Percentiles rank a stretch among this genome's conserved stretches.
These are phyloP conservation scores for Trichoderma atrobrunneum DNA, from an alignment of 2,329 filamentous ascomycete genomes.

Conservation along the genomic window DNA sequence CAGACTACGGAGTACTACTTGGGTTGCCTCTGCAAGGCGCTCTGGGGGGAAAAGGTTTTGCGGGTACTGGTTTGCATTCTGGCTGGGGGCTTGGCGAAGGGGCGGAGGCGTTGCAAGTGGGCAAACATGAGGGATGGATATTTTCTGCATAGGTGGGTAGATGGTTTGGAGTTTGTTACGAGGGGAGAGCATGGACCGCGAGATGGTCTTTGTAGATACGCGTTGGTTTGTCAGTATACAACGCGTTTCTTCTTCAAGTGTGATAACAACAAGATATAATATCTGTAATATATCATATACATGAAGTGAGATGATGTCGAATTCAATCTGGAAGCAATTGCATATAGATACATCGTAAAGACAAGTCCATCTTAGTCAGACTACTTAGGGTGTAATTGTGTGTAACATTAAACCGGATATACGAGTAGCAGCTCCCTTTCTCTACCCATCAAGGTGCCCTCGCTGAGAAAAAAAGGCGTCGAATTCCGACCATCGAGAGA, in stretches of 20 bases:
- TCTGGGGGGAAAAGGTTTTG: not conserved
- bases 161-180: not conserved
- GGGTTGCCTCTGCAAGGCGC: not conserved
- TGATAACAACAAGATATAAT: not conserved
- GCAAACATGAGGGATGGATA: not conserved
- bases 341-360: not conserved
- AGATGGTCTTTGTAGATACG: not conserved
- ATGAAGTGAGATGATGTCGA: not conserved
- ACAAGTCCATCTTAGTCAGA: not conserved
- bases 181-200: not conserved
- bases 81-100: not conserved
- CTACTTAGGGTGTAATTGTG: not conserved
- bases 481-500: not conserved
- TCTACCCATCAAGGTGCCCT: not conserved
- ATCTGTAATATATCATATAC: not conserved
- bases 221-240: not conserved
- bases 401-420: not conserved
- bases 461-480: not conserved
- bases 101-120: not conserved
- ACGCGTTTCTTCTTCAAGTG: not conserved
- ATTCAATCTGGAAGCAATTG: not conserved
- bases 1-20: not conserved
- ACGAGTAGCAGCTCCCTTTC: not conserved
- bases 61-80: conserved; percentile 15
- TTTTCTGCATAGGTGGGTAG: not conserved